Conservation (phyloP, 2,329 filamentous ascomycete species). For the Fusarium keratoplasticum region DNA sequence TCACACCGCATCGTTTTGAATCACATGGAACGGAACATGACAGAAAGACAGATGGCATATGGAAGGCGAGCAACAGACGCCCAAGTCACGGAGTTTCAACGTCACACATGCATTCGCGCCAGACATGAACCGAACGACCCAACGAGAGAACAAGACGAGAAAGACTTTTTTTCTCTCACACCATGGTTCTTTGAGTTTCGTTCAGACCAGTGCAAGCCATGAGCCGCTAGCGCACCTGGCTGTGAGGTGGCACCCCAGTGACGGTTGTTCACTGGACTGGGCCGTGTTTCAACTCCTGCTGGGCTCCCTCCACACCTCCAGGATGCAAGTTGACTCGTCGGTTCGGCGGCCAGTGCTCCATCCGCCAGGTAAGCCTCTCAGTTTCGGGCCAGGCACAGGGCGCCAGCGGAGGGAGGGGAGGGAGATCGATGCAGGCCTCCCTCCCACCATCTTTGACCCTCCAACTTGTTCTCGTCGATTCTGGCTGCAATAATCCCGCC, state of each 20-base stretch:
- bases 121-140: conserved; percentile 15
- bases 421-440: conserved; percentile 24
- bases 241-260: conserved; percentile 29
- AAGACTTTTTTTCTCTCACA: conserved; percentile 23
- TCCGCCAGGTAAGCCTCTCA: conserved; percentile 23
- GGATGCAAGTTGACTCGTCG: conserved; percentile 29
- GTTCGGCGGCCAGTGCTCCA: conserved; percentile 7
- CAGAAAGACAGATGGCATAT: conserved; percentile 4
- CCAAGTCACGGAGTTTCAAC: conserved; percentile 22
- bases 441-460: conserved; percentile 12
- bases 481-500: conserved; percentile 18
- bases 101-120: conserved; percentile 38
- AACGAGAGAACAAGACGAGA: conserved; percentile 28
- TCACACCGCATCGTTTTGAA: conserved; percentile 26
- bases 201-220: conserved; percentile 29
- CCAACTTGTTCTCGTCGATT: conserved; percentile 15
- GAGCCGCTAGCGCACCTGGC: conserved; percentile 24
- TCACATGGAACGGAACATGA: conserved; percentile 15
- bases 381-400: conserved; percentile 35
- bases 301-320: conserved; percentile 33
- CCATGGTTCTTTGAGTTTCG: conserved; percentile 19
- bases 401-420: conserved; percentile 18
- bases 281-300: conserved; percentile 35
- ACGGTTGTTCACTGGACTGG: conserved; percentile 24
- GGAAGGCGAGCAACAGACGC: conserved; percentile 10